phyloP scores from a whole-genome alignment of 768 basidiomycete genomes.

The Mycena pura region DNA sequence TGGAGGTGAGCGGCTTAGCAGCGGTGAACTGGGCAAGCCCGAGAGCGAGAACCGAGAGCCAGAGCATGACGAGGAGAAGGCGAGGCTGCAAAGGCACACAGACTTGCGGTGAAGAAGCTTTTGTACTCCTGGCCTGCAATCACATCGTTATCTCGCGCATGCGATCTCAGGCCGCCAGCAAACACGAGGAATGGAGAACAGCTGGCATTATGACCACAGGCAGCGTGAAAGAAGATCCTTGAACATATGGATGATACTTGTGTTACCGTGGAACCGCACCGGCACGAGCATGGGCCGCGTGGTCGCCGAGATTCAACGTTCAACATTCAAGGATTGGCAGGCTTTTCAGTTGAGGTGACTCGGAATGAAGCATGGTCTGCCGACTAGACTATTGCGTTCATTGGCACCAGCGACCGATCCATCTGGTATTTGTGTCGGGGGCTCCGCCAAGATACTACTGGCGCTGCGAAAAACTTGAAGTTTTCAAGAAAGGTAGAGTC shows the following conservation, averaged over 20 bases:
- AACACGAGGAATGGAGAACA: conserved; percentile 11
- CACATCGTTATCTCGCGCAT: conserved; percentile 17
- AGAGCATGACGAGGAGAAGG: conserved; percentile 30
- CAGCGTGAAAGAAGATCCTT: conserved; percentile 3
- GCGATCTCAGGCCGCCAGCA: conserved; percentile 5
- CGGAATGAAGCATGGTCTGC: too few species aligned
- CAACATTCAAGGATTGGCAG: too few species aligned
- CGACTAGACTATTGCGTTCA: too few species aligned
- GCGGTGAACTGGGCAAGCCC: conserved; percentile 32
- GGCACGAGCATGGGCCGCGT: too few species aligned
- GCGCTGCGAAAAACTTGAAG: too few species aligned
- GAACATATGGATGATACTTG: conserved; percentile 9
- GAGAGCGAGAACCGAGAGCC: conserved; percentile 35
- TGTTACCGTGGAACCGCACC: neutral
- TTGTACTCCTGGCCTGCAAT: conserved; percentile 4
- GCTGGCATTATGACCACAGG: conserved; percentile 15
- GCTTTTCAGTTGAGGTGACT: too few species aligned
- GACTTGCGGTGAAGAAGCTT: neutral
- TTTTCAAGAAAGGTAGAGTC: too few species aligned
- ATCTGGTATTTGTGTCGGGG: too few species aligned
- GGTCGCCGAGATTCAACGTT: too few species aligned
- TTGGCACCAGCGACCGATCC: too few species aligned
- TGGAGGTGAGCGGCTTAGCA: conserved; percentile 40
- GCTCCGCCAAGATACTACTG: too few species aligned
- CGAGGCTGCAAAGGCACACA: neutral